These are phyloP conservation scores for Apiotrichum gracile DNA, from an alignment of 1,284 basidiomycete genomes.

Conservation along the genomic window DNA sequence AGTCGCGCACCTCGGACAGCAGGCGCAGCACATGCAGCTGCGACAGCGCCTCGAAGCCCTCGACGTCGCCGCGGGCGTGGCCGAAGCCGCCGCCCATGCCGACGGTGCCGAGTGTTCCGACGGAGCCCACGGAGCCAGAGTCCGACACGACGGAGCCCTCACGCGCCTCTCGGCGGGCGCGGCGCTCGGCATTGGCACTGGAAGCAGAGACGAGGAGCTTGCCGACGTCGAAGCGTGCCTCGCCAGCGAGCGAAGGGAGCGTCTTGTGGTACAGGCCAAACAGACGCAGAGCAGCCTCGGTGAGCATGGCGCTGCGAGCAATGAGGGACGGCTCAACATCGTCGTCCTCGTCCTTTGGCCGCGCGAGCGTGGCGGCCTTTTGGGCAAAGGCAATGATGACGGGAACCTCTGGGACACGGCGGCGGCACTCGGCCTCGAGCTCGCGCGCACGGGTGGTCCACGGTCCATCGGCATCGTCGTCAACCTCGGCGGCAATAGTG, in stretches of 20 bases:
- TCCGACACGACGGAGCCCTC: slow-evolving; percentile 43
- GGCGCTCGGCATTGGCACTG: slow-evolving; percentile 40
- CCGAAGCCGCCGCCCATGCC: slow-evolving; percentile 49
- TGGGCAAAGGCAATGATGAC: slow-evolving; percentile 74
- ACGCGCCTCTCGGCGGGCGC: slow-evolving; percentile 35
- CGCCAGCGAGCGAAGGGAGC: slow-evolving; percentile 65
- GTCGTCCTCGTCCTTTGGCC: slow-evolving; percentile 41
- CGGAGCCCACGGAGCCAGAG: slow-evolving; percentile 39
- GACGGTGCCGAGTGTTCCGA: slow-evolving; percentile 42
- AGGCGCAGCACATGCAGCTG: slow-evolving; percentile 75
- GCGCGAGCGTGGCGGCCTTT: slow-evolving; percentile 45
- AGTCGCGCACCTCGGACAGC: slow-evolving; percentile 65
- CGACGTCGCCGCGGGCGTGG: slow-evolving; percentile 44
- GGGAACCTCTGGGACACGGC: slow-evolving; percentile 72
- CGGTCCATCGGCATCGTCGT: slow-evolving; percentile 54
- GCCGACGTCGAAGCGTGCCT: slow-evolving; percentile 77
- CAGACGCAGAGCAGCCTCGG: slow-evolving; percentile 70
- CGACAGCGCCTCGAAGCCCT: slow-evolving; percentile 57
- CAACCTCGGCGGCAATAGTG: slow-evolving; percentile 55
- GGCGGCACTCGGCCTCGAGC: slow-evolving; percentile 66
- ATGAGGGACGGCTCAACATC: slow-evolving; percentile 37
- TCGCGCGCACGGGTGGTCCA: slow-evolving; percentile 63
- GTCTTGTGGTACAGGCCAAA: slow-evolving; percentile 76
- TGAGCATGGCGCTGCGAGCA: slow-evolving; percentile 55
- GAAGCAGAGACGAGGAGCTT: slow-evolving; percentile 62